A percentile compares a stretch with the other conserved stretches of the same genome.
Conservation (phyloP, 2,329 filamentous ascomycete species). For the Zalaria sp. region DNA sequence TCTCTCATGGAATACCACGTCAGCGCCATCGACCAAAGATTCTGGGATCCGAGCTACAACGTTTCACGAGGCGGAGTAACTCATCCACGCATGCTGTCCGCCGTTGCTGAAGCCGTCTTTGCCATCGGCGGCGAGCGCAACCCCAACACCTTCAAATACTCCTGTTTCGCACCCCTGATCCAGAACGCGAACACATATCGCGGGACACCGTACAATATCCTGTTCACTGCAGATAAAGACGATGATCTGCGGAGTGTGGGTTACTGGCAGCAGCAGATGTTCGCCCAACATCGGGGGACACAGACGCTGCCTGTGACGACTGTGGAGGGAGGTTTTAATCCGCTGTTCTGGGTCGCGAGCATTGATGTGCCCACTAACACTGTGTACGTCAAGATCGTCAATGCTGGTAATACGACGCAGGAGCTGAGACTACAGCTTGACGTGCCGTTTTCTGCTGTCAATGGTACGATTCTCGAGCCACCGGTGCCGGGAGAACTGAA, state of each 20-base stretch:
- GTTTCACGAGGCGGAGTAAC: slow-evolving; percentile 10
- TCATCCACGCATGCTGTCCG: slow-evolving; percentile 15
- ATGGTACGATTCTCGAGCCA: slow-evolving; percentile 12
- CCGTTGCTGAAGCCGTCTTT: slow-evolving; percentile 16
- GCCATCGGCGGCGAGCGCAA: slow-evolving; percentile 17
- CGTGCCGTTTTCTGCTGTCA: slow-evolving; percentile 9
- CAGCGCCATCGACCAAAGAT: slow-evolving; percentile 14
- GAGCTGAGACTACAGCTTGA: slow-evolving; percentile 11
- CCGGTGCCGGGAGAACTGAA: slow-evolving; percentile 9
- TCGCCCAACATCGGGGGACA: slow-evolving; percentile 14
- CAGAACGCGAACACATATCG: slow-evolving; percentile 19
- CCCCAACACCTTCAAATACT: slow-evolving; percentile 14
- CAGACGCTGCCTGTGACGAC: slow-evolving; percentile 15
- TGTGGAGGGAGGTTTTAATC: slow-evolving; percentile 15
- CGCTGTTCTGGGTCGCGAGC: slow-evolving; percentile 17
- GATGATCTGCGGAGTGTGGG: slow-evolving; percentile 16
- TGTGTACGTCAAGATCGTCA: slow-evolving; percentile 12
- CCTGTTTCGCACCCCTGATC: slow-evolving; percentile 15
- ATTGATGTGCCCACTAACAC: slow-evolving; percentile 10
- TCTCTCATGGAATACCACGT: slow-evolving; percentile 13
- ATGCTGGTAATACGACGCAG: slow-evolving; percentile 9
- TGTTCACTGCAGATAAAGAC: slow-evolving; percentile 15
- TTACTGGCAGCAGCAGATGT: slow-evolving; percentile 18
- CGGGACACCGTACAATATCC: slow-evolving; percentile 20
- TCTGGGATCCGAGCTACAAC: slow-evolving; percentile 12